Conservation (phyloP, 257 asterid species). For the Nicotiana noctiflora region DNA sequence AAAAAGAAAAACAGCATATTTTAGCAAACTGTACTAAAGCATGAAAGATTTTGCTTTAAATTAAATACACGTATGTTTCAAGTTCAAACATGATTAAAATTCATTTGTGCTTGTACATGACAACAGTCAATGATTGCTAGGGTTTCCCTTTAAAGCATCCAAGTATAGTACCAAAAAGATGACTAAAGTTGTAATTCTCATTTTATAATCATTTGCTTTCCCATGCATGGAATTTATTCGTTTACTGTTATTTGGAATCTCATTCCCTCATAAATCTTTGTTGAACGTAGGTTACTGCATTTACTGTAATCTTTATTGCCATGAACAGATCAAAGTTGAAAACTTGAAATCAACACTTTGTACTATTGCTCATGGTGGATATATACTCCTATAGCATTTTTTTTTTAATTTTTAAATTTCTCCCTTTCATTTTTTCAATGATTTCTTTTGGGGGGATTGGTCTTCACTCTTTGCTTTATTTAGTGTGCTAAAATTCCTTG, state of each 20-base stretch:
- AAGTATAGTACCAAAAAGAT: not conserved
- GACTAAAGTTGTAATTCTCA: not conserved
- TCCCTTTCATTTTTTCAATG: too few relatives aligned
- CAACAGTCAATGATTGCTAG: not conserved
- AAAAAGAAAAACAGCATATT: too few relatives aligned
- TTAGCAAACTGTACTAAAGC: too few relatives aligned
- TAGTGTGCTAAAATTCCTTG: too few relatives aligned
- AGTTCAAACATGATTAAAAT: not conserved
- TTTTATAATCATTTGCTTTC: not conserved
- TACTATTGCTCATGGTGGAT: too few relatives aligned
- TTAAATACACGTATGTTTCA: too few relatives aligned
- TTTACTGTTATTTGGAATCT: constrained; percentile 4
- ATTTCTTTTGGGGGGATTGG: too few relatives aligned
- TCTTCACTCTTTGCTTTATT: too few relatives aligned
- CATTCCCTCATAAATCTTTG: not conserved
- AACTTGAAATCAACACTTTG: too few relatives aligned
- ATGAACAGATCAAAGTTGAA: not conserved
- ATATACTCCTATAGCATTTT: too few relatives aligned
- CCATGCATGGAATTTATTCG: not conserved
- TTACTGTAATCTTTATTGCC: not conserved
- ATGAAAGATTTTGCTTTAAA: too few relatives aligned
- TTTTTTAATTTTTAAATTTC: too few relatives aligned
- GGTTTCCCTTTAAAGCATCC: not conserved
- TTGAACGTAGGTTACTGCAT: not conserved
- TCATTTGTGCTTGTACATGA: not conserved